Conservation (phyloP, 768 basidiomycete species). For the Mycena amicta region DNA sequence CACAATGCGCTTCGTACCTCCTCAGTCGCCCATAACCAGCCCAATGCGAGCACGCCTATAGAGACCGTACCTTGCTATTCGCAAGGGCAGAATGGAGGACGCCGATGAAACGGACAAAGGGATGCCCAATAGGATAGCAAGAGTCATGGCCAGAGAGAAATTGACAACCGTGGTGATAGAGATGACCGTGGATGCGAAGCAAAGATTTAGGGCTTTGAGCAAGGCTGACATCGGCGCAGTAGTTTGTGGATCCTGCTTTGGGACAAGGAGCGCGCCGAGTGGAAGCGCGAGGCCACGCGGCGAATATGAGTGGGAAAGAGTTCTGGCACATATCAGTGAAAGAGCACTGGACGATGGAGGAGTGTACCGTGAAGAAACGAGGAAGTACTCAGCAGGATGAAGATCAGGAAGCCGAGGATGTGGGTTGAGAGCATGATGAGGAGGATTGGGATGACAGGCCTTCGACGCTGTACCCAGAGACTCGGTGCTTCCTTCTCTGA, state of each 20-base stretch:
- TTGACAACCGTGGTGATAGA: constrained; percentile 87
- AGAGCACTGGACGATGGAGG: too few species aligned
- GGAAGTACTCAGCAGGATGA: constrained; percentile 47
- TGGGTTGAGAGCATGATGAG: constrained; percentile 61
- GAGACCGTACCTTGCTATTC: constrained; percentile 32
- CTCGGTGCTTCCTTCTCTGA: constrained; percentile 26
- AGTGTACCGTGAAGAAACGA: constrained; percentile 51
- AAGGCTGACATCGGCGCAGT: constrained; percentile 47
- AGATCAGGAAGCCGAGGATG: constrained; percentile 52
- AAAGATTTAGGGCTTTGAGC: constrained; percentile 76
- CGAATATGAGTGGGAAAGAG: constrained; percentile 22
- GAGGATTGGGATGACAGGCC: constrained; percentile 59
- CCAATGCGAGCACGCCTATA: constrained; percentile 55
- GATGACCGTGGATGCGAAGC: constrained; percentile 83
- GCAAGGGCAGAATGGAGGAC: constrained; percentile 24
- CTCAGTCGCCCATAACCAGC: constrained; percentile 52
- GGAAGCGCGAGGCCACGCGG: constrained; percentile 35
- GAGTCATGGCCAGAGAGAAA: constrained; percentile 81
- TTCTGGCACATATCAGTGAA: too few species aligned
- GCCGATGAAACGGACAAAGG: constrained; percentile 58
- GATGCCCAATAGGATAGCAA: constrained; percentile 65
- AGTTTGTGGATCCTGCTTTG: constrained; percentile 27
- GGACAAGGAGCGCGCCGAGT: constrained; percentile 31
- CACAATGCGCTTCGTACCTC: constrained; percentile 58
- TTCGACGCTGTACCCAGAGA: constrained; percentile 47